A percentile compares a stretch with the other conserved stretches of the same genome.
Evolutionary conservation across 2,329 filamentous ascomycete genomes (phyloP).

Genomic region (Apiospora saccharicola): DNA sequence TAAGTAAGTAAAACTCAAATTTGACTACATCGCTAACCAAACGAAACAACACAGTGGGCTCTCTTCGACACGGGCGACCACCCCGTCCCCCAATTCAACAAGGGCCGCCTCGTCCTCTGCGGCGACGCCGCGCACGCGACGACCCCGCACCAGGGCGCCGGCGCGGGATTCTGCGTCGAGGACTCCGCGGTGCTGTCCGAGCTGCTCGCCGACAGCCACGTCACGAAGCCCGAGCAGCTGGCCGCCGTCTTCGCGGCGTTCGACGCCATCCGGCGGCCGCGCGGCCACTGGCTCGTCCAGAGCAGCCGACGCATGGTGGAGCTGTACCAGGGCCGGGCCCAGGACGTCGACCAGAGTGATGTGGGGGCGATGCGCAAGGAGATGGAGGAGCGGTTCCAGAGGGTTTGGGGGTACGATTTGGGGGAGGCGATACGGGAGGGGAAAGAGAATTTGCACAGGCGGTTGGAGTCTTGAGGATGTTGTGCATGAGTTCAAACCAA

Average conservation of each 20-base stretch:
- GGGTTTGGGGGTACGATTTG: not conserved
- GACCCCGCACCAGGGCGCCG: conserved; percentile 66
- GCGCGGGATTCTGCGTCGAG: conserved; percentile 65
- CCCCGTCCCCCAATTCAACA: conserved; percentile 6
- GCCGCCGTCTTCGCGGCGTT: conserved; percentile 21
- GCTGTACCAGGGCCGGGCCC: conserved; percentile 25
- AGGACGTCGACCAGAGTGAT: not conserved
- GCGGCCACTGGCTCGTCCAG: conserved; percentile 27
- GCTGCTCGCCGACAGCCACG: conserved; percentile 9
- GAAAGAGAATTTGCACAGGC: not conserved
- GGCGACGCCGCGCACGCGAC: conserved; percentile 71
- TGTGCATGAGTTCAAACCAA: too few species aligned
- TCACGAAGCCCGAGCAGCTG: not conserved
- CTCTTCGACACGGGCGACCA: conserved; percentile 26
- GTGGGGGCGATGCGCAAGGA: not conserved
- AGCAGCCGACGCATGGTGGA: conserved; percentile 26
- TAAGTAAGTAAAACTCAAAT: not conserved
- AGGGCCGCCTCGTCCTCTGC: conserved; percentile 52
- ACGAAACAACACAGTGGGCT: conserved; percentile 1
- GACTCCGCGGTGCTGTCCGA: conserved; percentile 41
- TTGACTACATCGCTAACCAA: not conserved
- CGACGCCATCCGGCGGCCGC: conserved; percentile 20
- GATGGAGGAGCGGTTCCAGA: not conserved
- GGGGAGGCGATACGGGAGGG: not conserved
- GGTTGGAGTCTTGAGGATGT: not conserved